phyloP scores from a whole-genome alignment of 768 basidiomycete genomes.

The Phallus indusiatus region DNA sequence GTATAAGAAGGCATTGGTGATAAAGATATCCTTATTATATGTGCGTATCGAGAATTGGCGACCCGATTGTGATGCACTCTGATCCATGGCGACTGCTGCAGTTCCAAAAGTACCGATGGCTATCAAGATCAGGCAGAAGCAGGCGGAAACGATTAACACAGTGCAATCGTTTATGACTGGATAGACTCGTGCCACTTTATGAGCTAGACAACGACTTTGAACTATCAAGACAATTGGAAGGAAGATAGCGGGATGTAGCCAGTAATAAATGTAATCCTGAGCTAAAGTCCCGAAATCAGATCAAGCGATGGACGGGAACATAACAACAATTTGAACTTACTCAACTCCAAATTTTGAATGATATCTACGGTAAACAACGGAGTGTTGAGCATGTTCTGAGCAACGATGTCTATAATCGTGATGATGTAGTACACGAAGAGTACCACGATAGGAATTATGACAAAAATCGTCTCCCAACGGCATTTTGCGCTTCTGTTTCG shows the following conservation, averaged over 20 bases:
- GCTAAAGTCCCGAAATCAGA: not conserved
- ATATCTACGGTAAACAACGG: not conserved
- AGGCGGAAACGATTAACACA: not conserved
- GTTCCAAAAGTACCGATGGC: not conserved
- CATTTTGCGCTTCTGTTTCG: not conserved
- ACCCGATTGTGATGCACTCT: not conserved
- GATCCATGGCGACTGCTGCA: not conserved
- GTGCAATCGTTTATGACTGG: not conserved
- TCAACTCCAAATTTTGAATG: not conserved
- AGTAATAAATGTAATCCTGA: not conserved
- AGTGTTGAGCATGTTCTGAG: not conserved
- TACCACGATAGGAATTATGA: not conserved
- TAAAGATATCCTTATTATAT: not conserved
- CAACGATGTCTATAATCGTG: not conserved
- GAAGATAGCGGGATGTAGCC: not conserved
- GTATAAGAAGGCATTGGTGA: not conserved
- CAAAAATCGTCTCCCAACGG: not conserved
- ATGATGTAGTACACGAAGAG: not conserved
- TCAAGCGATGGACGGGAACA: not conserved
- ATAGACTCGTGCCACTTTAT: not conserved
- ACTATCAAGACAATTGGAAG: not conserved
- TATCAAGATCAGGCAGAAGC: not conserved
- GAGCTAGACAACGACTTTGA: not conserved
- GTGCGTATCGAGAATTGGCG: not conserved
- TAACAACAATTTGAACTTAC: not conserved